A percentile compares a stretch with the other conserved stretches of the same genome.
These are phyloP conservation scores for Aspergillus egyptiacus DNA, from an alignment of 495 filamentous ascomycete species.

Conservation along the genomic window DNA sequence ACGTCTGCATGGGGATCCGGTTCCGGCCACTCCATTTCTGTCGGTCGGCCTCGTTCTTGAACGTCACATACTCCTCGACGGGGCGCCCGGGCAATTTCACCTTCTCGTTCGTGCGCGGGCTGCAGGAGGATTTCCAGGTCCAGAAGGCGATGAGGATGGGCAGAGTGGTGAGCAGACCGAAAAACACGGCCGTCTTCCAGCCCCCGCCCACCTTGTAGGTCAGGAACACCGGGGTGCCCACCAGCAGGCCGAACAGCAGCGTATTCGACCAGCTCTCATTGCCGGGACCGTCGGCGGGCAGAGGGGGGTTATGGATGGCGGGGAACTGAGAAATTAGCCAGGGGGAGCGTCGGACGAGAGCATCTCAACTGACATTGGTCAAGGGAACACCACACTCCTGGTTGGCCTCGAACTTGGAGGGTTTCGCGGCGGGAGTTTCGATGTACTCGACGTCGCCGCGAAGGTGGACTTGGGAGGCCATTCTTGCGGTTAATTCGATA, in stretches of 20 bases:
- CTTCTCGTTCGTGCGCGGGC: slow-evolving; percentile 58
- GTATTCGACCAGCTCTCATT: slow-evolving; percentile 52
- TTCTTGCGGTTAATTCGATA: too few species aligned
- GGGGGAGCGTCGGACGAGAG: background rate
- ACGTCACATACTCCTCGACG: slow-evolving; percentile 57
- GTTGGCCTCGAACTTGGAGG: slow-evolving; percentile 36
- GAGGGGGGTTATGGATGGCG: slow-evolving; percentile 57
- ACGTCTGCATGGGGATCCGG: slow-evolving; percentile 61
- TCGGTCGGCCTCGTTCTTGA: slow-evolving; percentile 51
- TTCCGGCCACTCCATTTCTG: slow-evolving; percentile 53
- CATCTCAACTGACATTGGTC: background rate
- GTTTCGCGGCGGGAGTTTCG: slow-evolving; percentile 57
- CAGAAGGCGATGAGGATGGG: slow-evolving; percentile 55
- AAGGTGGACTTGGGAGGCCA: too few species aligned
- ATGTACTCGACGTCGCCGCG: slow-evolving; percentile 69
- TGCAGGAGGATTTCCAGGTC: slow-evolving; percentile 50
- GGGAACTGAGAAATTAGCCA: slow-evolving; percentile 41
- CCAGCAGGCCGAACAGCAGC: slow-evolving; percentile 46
- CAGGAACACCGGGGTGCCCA: slow-evolving; percentile 46
- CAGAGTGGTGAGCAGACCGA: slow-evolving; percentile 48
- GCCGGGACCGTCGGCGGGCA: slow-evolving; percentile 53
- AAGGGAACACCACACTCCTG: slow-evolving; percentile 47
- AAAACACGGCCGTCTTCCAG: slow-evolving; percentile 51
- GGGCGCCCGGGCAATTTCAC: slow-evolving; percentile 54
- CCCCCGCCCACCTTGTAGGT: slow-evolving; percentile 49